Conservation (phyloP, 768 basidiomycete genomes). For the Pleurotus platypus region DNA sequence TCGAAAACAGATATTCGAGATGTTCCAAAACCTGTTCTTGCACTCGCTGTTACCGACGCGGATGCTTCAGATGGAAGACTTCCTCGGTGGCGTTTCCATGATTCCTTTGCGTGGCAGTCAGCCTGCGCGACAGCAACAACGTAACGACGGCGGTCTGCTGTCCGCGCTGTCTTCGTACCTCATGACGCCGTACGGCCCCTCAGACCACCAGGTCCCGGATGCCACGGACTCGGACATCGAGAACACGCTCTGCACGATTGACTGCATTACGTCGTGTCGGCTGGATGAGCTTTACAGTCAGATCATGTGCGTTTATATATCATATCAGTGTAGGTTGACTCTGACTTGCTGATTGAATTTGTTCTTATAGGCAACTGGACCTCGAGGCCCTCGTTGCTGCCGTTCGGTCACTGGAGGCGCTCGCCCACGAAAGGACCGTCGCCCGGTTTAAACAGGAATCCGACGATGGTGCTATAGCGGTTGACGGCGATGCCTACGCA, state of each 20-base stretch:
- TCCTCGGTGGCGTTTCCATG: slow-evolving; percentile 89
- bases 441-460: slow-evolving; percentile 67
- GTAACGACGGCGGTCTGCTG: slow-evolving; percentile 89
- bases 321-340: not conserved
- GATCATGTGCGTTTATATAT: slow-evolving; percentile 66
- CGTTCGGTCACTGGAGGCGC: slow-evolving; percentile 79
- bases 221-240: slow-evolving; percentile 90
- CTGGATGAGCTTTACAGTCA: slow-evolving; percentile 93
- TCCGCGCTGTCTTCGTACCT: slow-evolving; percentile 94
- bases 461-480: slow-evolving; percentile 47
- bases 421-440: slow-evolving; percentile 89
- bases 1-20: slow-evolving; percentile 81
- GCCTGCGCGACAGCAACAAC: slow-evolving; percentile 54
- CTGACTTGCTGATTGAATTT: too few relatives aligned
- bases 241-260: slow-evolving; percentile 90
- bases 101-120: slow-evolving; percentile 84
- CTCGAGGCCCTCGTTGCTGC: slow-evolving; percentile 79
- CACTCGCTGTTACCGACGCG: slow-evolving; percentile 87
- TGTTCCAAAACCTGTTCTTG: slow-evolving; percentile 95
- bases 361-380: slow-evolving; percentile 61
- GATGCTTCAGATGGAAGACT: slow-evolving; percentile 98
- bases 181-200: slow-evolving; percentile 85
- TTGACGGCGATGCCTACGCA: slow-evolving; percentile 46
- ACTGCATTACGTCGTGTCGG: slow-evolving; percentile 91
- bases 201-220: slow-evolving; percentile 74